Conservation (phyloP, 2,329 filamentous ascomycete species). For the Phyllosticta citriasiana region DNA sequence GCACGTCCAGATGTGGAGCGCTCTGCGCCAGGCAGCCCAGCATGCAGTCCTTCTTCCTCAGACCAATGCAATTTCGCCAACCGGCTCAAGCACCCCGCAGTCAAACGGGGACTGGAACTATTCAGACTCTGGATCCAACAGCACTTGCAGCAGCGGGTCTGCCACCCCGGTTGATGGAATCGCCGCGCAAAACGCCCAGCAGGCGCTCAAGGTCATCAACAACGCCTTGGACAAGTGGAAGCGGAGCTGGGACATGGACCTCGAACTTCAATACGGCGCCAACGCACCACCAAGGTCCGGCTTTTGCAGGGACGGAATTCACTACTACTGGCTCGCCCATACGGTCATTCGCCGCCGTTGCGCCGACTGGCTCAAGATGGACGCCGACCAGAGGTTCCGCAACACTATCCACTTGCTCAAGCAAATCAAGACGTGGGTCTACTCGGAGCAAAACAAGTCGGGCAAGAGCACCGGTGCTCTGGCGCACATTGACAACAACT, state of each 20-base stretch:
- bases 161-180: conserved; percentile 35
- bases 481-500: conserved; percentile 57
- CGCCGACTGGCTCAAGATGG: conserved; percentile 41
- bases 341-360: conserved; percentile 28
- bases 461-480: conserved; percentile 61
- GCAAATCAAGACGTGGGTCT: conserved; percentile 50
- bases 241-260: conserved; percentile 59
- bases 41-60: conserved; percentile 5
- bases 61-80: conserved; percentile 21
- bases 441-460: conserved; percentile 52
- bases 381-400: conserved; percentile 49
- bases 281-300: conserved; percentile 38
- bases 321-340: conserved; percentile 63
- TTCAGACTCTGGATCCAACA: conserved; percentile 25
- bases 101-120: conserved; percentile 50
- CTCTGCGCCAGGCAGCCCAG: conserved; percentile 35
- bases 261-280: conserved; percentile 51
- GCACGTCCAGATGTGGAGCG: conserved; percentile 50
- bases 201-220: conserved; percentile 37
- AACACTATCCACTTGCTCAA: conserved; percentile 53
- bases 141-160: conserved; percentile 24
- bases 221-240: conserved; percentile 63
- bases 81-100: conserved; percentile 46
- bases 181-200: conserved; percentile 38
- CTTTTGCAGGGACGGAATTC: conserved; percentile 61